Evolutionary conservation across 768 basidiomycete genomes (phyloP), one percentile per base, ranked within the genome.

Genomic region (Artomyces pyxidatus): DNA sequence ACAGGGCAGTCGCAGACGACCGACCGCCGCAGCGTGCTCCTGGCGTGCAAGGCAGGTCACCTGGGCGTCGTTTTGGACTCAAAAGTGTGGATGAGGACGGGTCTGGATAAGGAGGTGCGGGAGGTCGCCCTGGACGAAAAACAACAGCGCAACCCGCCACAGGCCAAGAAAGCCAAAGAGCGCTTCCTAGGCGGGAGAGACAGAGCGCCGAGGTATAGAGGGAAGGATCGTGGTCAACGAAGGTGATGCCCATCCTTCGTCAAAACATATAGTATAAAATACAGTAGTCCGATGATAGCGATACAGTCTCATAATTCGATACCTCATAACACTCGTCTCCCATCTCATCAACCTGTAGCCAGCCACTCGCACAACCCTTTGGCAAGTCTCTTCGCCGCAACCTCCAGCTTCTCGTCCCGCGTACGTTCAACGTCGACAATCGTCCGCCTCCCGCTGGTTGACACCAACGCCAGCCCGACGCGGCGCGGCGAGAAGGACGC

Each of bases 381-480:
- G 17, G 51, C 53, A 7, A 60, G 48, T 26, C 53, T 41, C 45
- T 59, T 59, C 1, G 59, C 59, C 7, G 50, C 53, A 5, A 55
- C 44, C 47, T 60, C 59, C 0, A 60, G 59, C 25, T 23, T 48
- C 42, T 60, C 59, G 26, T 57, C 56, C 10, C 49, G 51, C 27
- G 49, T 28, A 16, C 59, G 48, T 22, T 51, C 53, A 25, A 51
- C 53, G 29, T 56, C 54, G 22, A 43, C 51, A n/a, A 56, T 42
- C 17, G 51, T 56, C 47, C 39, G 48, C n/a, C 21, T 21, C 12
- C 42, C 42, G 14, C 48, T 41, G 12, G 23, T 26, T 9, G 14
- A 16, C 10, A 50, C 41, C n/a, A 54, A 37, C 3, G 48, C 43
- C 7, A 57, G 42, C 30, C 47, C 53, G 11, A 57, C 52, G 27